Evolutionary conservation across 2,329 filamentous ascomycete genomes (phyloP), one percentile per base, ranked within the genome.

Genomic region (Trichoderma arundinaceum): DNA sequence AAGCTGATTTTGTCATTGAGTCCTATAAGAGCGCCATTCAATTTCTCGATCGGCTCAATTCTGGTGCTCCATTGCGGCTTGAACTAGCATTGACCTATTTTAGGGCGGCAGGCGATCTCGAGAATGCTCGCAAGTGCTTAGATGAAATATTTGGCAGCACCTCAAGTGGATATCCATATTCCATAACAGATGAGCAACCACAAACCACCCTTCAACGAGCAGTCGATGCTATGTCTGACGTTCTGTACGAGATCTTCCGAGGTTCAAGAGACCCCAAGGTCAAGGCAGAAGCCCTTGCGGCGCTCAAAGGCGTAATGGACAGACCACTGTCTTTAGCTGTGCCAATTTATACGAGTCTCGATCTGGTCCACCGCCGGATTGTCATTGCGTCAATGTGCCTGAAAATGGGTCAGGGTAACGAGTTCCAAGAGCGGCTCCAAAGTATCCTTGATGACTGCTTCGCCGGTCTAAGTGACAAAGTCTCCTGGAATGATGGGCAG

Each of bases 1-100:
- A 74, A 13, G 49, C 63, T 0, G 69, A 68, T 0, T 74, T 74
- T 2, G 53, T 74, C 1, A 53, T 72, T 7, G 53, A 70, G 2
- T 61, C 70, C 1, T 74, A 74, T 10, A n/a, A 72, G 19, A 69
- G 73, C 6, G 67, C 67, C 0, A 71, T 73, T 3, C 32, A 46
- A 1, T 72, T 70, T 9, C 59, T 75, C 5, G 73, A 75, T 1
- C 74, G 74, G 22, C 68, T 75, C 1, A 67, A 73, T 2, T 72
- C 72, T 1, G 68, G 66, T 2, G 68, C 69, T 0, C 74, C 73
- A 5, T 35, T 75, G 0, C 72, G 71, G 0, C 7, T 65, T 1
- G 71, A 72, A 0, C 69, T 74, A 1, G 71, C 70, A 0, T 2
- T 59, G 1, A 33, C 68, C 2, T 68, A 74, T 3, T 33, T 72